A percentile compares a stretch with the other conserved stretches of the same genome.
Conservation (phyloP, 192 early-diverging fungal genomes). For the Thoreauomyces humboldtii region DNA sequence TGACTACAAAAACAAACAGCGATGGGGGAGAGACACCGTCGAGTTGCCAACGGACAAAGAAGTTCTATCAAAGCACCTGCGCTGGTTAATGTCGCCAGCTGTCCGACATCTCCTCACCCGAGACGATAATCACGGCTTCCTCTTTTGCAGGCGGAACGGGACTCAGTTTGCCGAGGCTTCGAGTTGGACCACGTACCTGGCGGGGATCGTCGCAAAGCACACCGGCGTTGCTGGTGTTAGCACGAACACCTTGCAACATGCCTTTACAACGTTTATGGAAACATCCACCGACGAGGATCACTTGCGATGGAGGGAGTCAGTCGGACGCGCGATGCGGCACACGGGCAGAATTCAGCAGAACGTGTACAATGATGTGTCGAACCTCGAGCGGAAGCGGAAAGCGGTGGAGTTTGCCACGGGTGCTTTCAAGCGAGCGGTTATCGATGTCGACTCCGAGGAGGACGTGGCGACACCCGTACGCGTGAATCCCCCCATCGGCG, state of each 20-base stretch:
- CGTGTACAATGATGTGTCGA: conserved; percentile 3
- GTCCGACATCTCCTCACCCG: neutral
- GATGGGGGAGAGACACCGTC: neutral
- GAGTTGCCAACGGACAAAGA: neutral
- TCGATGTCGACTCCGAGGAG: neutral
- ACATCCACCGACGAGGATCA: conserved; percentile 6
- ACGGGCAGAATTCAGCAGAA: conserved; percentile 12
- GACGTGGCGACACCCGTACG: neutral
- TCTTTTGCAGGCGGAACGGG: conserved; percentile 13
- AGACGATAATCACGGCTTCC: conserved; percentile 6
- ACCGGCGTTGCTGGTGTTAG: neutral
- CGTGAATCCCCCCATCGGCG: neutral
- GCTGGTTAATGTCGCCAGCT: neutral
- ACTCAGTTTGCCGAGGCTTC: neutral
- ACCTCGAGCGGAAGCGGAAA: conserved; percentile 1
- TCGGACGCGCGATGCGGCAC: conserved; percentile 12
- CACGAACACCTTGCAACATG: conserved; percentile 5
- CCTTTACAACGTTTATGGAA: conserved; percentile 14
- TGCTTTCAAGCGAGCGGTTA: conserved; percentile 11
- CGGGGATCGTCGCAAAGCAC: conserved; percentile 2
- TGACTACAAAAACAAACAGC: conserved; percentile 9
- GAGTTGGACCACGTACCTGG: conserved; percentile 3
- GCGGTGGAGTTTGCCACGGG: conserved; percentile 9
- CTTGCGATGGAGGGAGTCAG: neutral
- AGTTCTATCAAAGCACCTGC: neutral